Base-by-base conservation (phyloP, 176 grass and related monocot species). In the Cocos nucifera region DNA sequence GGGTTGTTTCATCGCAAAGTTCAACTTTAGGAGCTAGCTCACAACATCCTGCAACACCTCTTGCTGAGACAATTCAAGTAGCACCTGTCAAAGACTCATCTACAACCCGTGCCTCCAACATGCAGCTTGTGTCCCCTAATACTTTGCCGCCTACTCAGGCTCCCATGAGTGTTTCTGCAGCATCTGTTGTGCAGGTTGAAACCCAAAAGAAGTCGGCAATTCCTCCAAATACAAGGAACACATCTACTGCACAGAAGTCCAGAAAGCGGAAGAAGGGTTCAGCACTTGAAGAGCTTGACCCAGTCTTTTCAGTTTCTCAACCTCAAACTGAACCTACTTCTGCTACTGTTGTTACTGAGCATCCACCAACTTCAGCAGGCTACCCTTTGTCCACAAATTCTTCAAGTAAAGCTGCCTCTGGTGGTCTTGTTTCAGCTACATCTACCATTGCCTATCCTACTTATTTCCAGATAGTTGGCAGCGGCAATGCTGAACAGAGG, bases 251-350 rank as follows among this genome's bases (percentile, higher is more conserved):
- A 58, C 79, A 82, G 60, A 92, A 93, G 69, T 57, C 94, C 63
- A 93, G 94, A 67, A 98, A 98, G 86, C 83, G 94, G 69, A 98
- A 93, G 71, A 93, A 98, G 80, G 78, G 58, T 76, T 79, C 85
- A 80, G 57, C 54, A 71, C 69, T 70, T 32, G 64, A 73, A 44
- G 87, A 79, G 64, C 77, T 64, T 48, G 69, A 80, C 75, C 44
- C 56, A 64, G 66, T 53, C 17, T 66, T 80, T 70, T 66, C 53
- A 70, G 62, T 63, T 49, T 58, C 72, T 65, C 75, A 79, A 71
- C 56, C 76, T 50, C 72, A 67, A 78, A 23, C 22, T 28, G 84
- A 87, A 66, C 51, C 77, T 49, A 32, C 54, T 51, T 59, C 84
- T 65, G 27, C 80, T 56, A 67, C 73, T 81, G 52, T 65, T 84